phyloP scores from a whole-genome alignment of 176 grass and related monocot species.

The Hordeum vulgare region DNA sequence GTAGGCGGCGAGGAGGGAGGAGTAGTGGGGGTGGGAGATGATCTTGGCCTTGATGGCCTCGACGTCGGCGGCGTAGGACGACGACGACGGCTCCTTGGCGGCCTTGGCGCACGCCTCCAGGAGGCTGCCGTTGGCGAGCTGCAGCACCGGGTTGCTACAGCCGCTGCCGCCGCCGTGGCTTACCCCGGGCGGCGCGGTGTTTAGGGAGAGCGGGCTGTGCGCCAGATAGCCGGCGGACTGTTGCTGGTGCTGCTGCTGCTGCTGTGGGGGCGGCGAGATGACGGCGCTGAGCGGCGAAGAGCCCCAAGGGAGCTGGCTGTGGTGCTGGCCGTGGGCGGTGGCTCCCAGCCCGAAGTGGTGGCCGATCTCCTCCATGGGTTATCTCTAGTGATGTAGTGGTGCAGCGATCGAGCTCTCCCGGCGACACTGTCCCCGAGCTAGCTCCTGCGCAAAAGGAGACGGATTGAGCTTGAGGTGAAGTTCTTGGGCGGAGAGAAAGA shows the following conservation, averaged over 20 bases:
- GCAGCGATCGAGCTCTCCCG: slow-evolving; percentile 49
- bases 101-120: slow-evolving; percentile 46
- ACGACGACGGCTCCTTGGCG: slow-evolving; percentile 60
- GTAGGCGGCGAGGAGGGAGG: slow-evolving; percentile 85
- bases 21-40: slow-evolving; percentile 92
- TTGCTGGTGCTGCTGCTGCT: neutral
- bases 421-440: slow-evolving; percentile 14
- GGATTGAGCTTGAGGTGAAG: slow-evolving; percentile 33
- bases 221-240: slow-evolving; percentile 10
- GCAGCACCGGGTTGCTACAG: slow-evolving; percentile 28
- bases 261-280: slow-evolving; percentile 38
- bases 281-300: slow-evolving; percentile 44
- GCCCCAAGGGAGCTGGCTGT: slow-evolving; percentile 37
- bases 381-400: slow-evolving; percentile 53
- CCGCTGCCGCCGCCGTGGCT: slow-evolving; percentile 2
- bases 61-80: slow-evolving; percentile 48
- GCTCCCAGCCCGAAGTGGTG: slow-evolving; percentile 57
- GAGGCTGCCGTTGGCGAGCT: slow-evolving; percentile 33
- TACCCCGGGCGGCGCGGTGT: slow-evolving; percentile 4
- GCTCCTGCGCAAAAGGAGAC: slow-evolving; percentile 31
- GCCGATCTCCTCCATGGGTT: slow-evolving; percentile 75
- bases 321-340: slow-evolving; percentile 33
- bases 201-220: slow-evolving; percentile 51
- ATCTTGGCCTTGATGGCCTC: slow-evolving; percentile 97
- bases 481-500: slow-evolving; percentile 70